A percentile compares a stretch with the other conserved stretches of the same genome.
Conservation (phyloP, 169 alveolate genomes). For the Plasmodium coatneyi region DNA sequence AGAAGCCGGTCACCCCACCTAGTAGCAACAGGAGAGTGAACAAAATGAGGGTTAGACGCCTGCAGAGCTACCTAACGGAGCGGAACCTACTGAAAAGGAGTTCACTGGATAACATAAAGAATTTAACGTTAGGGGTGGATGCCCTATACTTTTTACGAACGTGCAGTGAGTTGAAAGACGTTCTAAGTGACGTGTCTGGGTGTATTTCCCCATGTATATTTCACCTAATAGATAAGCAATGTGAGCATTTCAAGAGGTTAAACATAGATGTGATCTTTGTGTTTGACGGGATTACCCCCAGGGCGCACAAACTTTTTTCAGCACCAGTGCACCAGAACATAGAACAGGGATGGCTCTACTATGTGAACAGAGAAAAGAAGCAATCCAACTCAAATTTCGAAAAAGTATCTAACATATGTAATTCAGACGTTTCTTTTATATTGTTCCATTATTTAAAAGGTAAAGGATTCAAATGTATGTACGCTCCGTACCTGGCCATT, state of each 20-base stretch:
- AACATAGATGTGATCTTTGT: conserved; percentile 49
- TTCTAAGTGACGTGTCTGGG: conserved; percentile 68
- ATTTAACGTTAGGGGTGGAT: conserved; percentile 69
- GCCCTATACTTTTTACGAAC: conserved; percentile 71
- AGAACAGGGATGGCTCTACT: conserved; percentile 57
- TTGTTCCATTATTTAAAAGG: conserved; percentile 75
- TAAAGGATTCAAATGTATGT: conserved; percentile 78
- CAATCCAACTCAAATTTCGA: conserved; percentile 21
- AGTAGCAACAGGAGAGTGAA: neutral
- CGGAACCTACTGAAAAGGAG: conserved; percentile 76
- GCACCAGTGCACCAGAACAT: conserved; percentile 33
- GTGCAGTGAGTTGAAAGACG: conserved; percentile 43
- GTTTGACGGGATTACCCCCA: conserved; percentile 74
- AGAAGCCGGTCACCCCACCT: neutral
- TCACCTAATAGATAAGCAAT: conserved; percentile 55
- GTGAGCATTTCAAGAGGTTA: conserved; percentile 46
- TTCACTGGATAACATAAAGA: conserved; percentile 25
- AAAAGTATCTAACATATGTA: conserved; percentile 31
- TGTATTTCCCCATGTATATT: conserved; percentile 70
- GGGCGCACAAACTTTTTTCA: conserved; percentile 46
- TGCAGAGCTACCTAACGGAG: conserved; percentile 81
- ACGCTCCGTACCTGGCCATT: conserved; percentile 84
- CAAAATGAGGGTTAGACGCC: conserved; percentile 84
- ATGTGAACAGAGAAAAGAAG: conserved; percentile 45
- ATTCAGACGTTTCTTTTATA: conserved; percentile 77